Evolutionary conservation across 345 rosid species (phyloP), one percentile per base, ranked within the genome.

Genomic region (Laguncularia racemosa): DNA sequence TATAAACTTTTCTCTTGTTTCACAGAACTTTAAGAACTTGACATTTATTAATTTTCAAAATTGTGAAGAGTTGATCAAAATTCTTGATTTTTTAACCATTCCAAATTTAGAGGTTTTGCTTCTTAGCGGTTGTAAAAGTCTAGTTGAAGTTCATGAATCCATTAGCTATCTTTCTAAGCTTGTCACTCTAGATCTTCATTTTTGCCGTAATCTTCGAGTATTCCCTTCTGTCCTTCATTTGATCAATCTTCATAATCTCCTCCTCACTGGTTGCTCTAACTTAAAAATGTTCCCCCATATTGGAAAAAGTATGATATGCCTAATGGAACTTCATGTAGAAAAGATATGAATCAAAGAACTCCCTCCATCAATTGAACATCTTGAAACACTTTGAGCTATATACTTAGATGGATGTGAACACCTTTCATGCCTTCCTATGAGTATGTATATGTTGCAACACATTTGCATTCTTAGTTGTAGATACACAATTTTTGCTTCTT

Each of bases 231-330:
- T 9, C 44, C 33, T 59, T 6, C 52, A 46, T 16, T 40, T 67
- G 57, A 51, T 23, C 20, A 58, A 68, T 20, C 65, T 72, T 19
- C 12, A 20, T 19, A 50, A 19, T 7, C 50, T 70, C 15, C 20
- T 23, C 48, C 65, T 74, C 44, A 12, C 48, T 12, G 60, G 67
- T n/a, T 75, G 79, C 55, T 14, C n/a, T 51, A 50, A 46, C 45
- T 64, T 75, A 14, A 45, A 13, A 43, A 47, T 46, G 19, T 63
- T 75, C 40, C 79, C 79, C 11, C 58, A 62, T 12, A 60, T 70
- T 13, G 23, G 33, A 21, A 53, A 16, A 17, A 16, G 47, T 38
- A 56, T 67, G 66, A 50, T 16, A 20, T 19, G 20, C 20, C 20
- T 75, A 15, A 44, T 46, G 17, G 38, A 16, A 0, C 51, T 75